Conservation (phyloP, 441 rosid genomes). For the Gossypium aridum region DNA sequence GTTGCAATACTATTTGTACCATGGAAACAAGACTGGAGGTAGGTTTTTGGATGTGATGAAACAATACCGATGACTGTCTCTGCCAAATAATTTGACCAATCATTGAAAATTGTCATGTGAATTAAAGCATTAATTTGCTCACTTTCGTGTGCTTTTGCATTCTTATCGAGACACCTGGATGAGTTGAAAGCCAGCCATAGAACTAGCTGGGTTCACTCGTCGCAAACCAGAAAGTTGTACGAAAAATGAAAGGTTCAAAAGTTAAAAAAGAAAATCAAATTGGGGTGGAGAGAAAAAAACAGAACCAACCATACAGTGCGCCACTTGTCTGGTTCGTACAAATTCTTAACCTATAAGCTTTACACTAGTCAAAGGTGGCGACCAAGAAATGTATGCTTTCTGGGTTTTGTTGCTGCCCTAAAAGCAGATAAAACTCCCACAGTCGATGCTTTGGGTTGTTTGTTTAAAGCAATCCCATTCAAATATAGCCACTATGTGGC, state of each 20-base stretch:
- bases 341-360: neutral
- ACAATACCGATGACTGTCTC: neutral
- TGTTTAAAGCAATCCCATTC: slow-evolving; percentile 12
- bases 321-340: neutral
- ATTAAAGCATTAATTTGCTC: neutral
- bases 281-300: neutral
- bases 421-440: neutral
- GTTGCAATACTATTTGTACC: neutral
- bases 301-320: neutral
- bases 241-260: neutral
- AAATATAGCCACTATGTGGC: neutral
- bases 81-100: neutral
- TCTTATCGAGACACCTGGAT: neutral
- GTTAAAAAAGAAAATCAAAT: neutral
- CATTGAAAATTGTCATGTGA: neutral
- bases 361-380: neutral
- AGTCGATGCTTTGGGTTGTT: slow-evolving; percentile 31
- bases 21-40: neutral
- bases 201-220: neutral
- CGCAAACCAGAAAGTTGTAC: no score
- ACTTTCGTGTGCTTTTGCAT: neutral
- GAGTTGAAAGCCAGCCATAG: neutral
- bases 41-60: neutral
- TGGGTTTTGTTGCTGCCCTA: slow-evolving; percentile 6
- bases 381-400: neutral